Conservation (phyloP, 768 basidiomycete genomes). For the Lyophyllum atratum region DNA sequence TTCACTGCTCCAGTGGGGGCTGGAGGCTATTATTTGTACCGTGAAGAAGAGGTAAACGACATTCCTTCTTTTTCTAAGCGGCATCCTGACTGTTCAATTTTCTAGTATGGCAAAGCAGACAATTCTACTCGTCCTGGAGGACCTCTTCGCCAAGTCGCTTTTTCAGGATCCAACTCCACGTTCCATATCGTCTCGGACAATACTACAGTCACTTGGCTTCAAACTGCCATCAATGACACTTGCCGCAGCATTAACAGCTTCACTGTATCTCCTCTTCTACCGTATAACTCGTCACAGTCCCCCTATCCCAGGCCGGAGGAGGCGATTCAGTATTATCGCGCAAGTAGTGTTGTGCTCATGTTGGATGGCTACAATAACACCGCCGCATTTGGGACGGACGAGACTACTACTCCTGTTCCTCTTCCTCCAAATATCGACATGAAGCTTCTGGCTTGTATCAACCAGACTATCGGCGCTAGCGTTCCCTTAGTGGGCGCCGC, state of each 20-base stretch:
- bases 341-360: constrained; percentile 53
- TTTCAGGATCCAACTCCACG: neutral
- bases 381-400: constrained; percentile 38
- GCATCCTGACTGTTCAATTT: neutral
- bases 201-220: constrained; percentile 1
- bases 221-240: neutral
- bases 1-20: constrained; percentile 35
- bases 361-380: constrained; percentile 65
- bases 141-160: constrained; percentile 1
- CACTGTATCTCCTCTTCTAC: neutral
- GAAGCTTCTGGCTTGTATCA: constrained; percentile 48
- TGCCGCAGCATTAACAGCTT: neutral
- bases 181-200: constrained; percentile 14
- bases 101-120: constrained; percentile 11
- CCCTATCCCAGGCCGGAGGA: constrained; percentile 37
- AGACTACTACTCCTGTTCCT: constrained; percentile 29
- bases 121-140: constrained; percentile 14
- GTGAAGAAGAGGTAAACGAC: constrained; percentile 38
- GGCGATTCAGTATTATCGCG: constrained; percentile 60
- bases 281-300: neutral
- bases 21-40: constrained; percentile 19
- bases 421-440: constrained; percentile 44
- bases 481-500: neutral
- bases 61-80: constrained; percentile 17
- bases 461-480: constrained; percentile 45